phyloP scores from a whole-genome alignment of 192 early-diverging fungal species.

The Bifiguratus adelaidae region DNA sequence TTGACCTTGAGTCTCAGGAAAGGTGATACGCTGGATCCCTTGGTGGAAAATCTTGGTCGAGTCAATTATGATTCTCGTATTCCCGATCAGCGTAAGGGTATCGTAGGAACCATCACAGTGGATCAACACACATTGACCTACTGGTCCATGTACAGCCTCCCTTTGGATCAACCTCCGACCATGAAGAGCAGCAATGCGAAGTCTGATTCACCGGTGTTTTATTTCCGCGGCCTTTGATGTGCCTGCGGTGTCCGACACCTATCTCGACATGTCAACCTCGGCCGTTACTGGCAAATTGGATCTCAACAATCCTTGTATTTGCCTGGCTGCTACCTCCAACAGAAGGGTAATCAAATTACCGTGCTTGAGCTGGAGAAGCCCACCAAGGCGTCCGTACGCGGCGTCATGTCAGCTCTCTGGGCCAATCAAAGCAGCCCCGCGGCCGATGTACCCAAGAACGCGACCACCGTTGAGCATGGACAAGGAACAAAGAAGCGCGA shows the following conservation, averaged over 20 bases:
- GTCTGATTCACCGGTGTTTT: background rate
- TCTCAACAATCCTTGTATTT: slow-evolving; percentile 2
- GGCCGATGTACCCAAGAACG: background rate
- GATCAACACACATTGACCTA: background rate
- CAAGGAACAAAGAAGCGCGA: no score
- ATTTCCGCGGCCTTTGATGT: background rate
- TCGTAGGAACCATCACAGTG: background rate
- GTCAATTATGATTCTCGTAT: slow-evolving; percentile 2
- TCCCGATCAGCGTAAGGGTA: slow-evolving; percentile 2
- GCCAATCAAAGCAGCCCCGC: background rate
- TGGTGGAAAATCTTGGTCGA: slow-evolving; percentile 2
- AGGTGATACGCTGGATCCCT: background rate
- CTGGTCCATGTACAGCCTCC: slow-evolving; percentile 1
- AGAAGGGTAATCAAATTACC: background rate
- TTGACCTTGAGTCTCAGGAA: background rate
- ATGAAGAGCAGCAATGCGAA: background rate
- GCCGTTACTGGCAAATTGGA: slow-evolving; percentile 1
- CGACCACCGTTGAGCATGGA: no score
- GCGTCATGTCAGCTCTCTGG: background rate
- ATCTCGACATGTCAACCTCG: slow-evolving; percentile 1
- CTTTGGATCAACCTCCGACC: background rate
- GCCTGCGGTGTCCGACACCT: background rate
- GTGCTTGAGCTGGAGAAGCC: background rate
- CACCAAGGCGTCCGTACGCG: background rate
- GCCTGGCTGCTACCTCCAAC: background rate